Evolutionary conservation across 2,329 filamentous ascomycete genomes (phyloP).

Genomic region (Aspergillus sp.): DNA sequence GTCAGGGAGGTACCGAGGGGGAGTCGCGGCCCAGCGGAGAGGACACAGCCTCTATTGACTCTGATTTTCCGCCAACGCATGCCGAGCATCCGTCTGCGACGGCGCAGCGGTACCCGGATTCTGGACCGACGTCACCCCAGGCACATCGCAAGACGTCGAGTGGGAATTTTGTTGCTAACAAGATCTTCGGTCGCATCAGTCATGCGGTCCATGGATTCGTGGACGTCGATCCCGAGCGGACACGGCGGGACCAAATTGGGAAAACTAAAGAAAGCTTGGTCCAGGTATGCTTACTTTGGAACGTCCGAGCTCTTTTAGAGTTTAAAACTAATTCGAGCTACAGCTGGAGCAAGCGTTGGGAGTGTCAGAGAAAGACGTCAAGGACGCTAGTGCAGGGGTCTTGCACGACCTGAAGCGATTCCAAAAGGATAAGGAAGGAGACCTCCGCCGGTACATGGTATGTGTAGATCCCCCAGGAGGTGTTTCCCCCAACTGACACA

Average conservation of each 20-base stretch:
- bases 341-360: constrained; percentile 89
- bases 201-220: constrained; percentile 96
- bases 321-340: constrained; percentile 17
- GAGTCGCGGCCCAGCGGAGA: constrained; percentile 63
- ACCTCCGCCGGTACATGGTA: constrained; percentile 94
- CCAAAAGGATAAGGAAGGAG: constrained; percentile 92
- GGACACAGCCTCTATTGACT: constrained; percentile 88
- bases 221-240: constrained; percentile 92
- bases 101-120: constrained; percentile 43
- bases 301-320: background rate
- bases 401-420: constrained; percentile 89
- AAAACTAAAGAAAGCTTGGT: constrained; percentile 88
- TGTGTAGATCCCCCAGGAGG: constrained; percentile 34
- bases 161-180: constrained; percentile 85
- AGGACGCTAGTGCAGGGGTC: constrained; percentile 85
- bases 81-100: constrained; percentile 75
- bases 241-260: constrained; percentile 86
- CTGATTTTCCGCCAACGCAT: constrained; percentile 90
- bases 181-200: constrained; percentile 91
- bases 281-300: constrained; percentile 43
- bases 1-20: constrained; percentile 38
- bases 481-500: constrained; percentile 9
- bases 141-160: constrained; percentile 78
- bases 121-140: constrained; percentile 34
- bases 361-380: constrained; percentile 86